phyloP scores from a whole-genome alignment of 257 asterid species.

The Solanum appendiculatum region DNA sequence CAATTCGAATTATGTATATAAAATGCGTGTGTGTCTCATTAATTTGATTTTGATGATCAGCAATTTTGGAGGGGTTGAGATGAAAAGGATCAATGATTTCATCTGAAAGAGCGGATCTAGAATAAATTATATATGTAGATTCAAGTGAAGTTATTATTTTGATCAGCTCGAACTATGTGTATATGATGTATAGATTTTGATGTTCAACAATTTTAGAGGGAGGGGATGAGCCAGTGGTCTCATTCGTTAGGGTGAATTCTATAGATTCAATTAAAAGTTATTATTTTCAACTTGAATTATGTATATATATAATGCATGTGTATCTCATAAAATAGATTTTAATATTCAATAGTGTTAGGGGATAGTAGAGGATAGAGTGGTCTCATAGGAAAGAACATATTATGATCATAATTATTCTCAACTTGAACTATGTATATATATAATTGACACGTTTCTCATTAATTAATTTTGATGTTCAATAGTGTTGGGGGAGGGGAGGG shows the following conservation, averaged over 20 bases:
- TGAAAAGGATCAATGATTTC: too few species aligned
- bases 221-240: too few species aligned
- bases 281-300: neutral
- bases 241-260: too few species aligned
- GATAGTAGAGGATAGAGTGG: too few species aligned
- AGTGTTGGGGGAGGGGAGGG: neutral
- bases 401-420: too few species aligned
- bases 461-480: slow-evolving; percentile 2
- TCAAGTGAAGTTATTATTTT: neutral
- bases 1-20: neutral
- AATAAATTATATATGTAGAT: neutral
- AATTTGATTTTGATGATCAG: slow-evolving; percentile 2
- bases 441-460: slow-evolving; percentile 31
- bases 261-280: neutral
- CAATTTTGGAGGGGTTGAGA: neutral
- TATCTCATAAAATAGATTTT: slow-evolving; percentile 22
- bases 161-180: too few species aligned
- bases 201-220: neutral
- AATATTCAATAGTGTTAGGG: too few species aligned
- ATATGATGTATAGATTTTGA: neutral
- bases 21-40: slow-evolving; percentile 23
- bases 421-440: too few species aligned
- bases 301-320: neutral
- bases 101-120: neutral
- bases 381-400: too few species aligned